phyloP scores from a whole-genome alignment of 2,329 filamentous ascomycete genomes.

The Fusarium tuaranense region DNA sequence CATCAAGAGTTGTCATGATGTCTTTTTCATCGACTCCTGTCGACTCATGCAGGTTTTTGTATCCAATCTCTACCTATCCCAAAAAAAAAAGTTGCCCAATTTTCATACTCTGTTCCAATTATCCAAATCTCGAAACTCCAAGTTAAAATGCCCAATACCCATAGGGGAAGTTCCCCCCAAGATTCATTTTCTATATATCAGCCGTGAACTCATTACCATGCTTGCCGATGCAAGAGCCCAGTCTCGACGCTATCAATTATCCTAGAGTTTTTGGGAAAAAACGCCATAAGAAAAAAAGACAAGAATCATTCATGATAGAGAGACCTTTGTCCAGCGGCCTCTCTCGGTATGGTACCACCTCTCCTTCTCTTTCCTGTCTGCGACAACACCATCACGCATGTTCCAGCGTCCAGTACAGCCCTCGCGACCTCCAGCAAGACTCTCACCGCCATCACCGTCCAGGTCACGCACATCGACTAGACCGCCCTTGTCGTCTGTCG shows the following conservation, averaged over 20 bases:
- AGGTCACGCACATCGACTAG: conserved; percentile 66
- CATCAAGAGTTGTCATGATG: not conserved
- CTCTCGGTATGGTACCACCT: conserved; percentile 64
- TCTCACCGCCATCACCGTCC: conserved; percentile 61
- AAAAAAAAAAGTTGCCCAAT: not conserved
- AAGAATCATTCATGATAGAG: conserved; percentile 27
- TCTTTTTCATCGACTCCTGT: not conserved
- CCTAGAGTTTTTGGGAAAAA: not conserved
- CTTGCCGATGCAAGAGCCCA: not conserved
- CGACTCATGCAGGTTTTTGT: not conserved
- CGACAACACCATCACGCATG: conserved; percentile 48
- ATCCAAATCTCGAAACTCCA: conserved; percentile 15
- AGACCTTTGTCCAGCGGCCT: conserved; percentile 54
- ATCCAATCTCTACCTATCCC: conserved; percentile 8
- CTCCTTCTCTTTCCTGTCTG: conserved; percentile 62
- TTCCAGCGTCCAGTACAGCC: conserved; percentile 64
- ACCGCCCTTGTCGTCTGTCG: conserved; percentile 67
- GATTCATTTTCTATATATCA: conserved; percentile 12
- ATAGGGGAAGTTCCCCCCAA: not conserved
- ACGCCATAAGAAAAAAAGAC: not conserved
- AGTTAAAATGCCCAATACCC: not conserved
- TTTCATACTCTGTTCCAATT: not conserved
- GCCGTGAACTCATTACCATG: conserved; percentile 34
- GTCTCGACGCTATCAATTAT: not conserved
- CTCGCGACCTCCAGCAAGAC: conserved; percentile 49